phyloP scores from a whole-genome alignment of 352 stramenopile species.

The Phytophthora meadii region DNA sequence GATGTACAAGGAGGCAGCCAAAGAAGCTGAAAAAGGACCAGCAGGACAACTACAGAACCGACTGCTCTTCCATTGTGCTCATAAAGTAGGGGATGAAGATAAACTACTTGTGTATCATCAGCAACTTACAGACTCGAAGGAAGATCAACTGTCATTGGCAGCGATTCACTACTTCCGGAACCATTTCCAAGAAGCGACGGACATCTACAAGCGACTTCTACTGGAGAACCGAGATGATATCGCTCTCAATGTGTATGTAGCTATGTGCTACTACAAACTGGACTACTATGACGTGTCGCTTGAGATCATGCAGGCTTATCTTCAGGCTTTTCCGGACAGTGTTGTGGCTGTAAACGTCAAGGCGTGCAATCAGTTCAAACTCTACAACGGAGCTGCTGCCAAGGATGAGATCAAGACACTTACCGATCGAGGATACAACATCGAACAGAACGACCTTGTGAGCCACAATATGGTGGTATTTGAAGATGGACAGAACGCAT shows the following conservation, averaged over 20 bases:
- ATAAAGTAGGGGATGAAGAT: constrained; percentile 94
- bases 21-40: constrained; percentile 74
- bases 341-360: constrained; percentile 96
- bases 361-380: constrained; percentile 96
- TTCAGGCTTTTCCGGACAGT: constrained; percentile 92
- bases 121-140: constrained; percentile 91
- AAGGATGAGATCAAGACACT: constrained; percentile 95
- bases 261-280: constrained; percentile 99
- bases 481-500: constrained; percentile 92
- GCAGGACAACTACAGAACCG: constrained; percentile 88
- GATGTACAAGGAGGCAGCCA: constrained; percentile 89
- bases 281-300: constrained; percentile 98
- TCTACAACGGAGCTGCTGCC: constrained; percentile 96
- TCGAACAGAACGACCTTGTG: constrained; percentile 95
- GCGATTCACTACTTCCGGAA: constrained; percentile 96
- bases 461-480: constrained; percentile 97
- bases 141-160: constrained; percentile 96
- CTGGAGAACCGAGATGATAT: constrained; percentile 96
- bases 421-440: constrained; percentile 88
- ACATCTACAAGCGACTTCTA: constrained; percentile 97
- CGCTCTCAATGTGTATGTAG: constrained; percentile 98
- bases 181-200: constrained; percentile 95
- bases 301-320: constrained; percentile 96
- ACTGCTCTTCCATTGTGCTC: constrained; percentile 95
- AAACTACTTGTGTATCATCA: constrained; percentile 96